Percentiles rank a stretch among this genome's conserved stretches.
Conservation (phyloP, 495 filamentous ascomycete genomes). For the Talaromyces liani region DNA sequence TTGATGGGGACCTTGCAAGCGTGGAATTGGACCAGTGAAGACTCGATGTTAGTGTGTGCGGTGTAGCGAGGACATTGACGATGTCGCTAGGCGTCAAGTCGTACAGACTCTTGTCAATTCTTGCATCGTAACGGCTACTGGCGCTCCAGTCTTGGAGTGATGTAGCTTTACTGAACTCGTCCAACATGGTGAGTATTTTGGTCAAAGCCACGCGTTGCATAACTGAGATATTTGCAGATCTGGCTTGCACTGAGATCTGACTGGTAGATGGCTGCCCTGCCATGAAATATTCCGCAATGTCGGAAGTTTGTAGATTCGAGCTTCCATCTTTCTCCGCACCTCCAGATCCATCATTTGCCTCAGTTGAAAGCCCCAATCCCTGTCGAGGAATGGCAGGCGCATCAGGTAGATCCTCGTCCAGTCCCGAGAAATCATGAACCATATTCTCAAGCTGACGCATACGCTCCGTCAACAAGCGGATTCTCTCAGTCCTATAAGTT, state of each 20-base stretch:
- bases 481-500: not conserved
- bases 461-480: not conserved
- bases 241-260: not conserved
- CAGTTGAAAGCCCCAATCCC: not conserved
- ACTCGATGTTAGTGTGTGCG: not conserved
- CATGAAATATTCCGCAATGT: not conserved
- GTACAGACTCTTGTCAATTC: not conserved
- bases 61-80: not conserved
- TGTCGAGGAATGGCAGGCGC: not conserved
- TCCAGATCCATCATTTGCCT: not conserved
- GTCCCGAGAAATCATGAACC: not conserved
- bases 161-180: not conserved
- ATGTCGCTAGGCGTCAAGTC: not conserved
- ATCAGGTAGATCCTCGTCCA: not conserved
- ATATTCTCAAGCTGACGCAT: not conserved
- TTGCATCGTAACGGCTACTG: not conserved
- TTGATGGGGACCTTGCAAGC: not conserved
- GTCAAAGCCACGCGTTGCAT: not conserved
- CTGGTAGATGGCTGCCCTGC: not conserved
- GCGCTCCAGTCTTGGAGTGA: not conserved
- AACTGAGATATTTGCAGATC: not conserved
- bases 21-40: not conserved
- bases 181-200: not conserved
- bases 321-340: not conserved
- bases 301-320: not conserved